Base-by-base conservation (phyloP, 129 eudicot genomes). In the Gnaphalium uliginosum region DNA sequence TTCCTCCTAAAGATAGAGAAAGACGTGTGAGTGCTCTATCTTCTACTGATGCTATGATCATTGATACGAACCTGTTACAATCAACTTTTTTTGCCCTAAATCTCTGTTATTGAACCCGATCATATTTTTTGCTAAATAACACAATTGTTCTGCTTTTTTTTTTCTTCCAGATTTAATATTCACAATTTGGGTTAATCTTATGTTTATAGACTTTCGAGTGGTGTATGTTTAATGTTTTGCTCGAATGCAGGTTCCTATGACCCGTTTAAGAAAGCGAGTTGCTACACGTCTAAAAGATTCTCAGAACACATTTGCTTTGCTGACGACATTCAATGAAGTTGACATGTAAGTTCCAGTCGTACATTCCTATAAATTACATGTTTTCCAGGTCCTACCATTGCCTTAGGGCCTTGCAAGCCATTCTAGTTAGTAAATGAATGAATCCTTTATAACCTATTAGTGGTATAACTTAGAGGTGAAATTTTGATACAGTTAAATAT, bases 321-420 rank as follows among this genome's bases (percentile, higher is more conserved):
- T 93, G 87, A 93, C 98, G 2, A 93, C 98, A 69, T 93, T 93
- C 64, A 93, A 93, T 78, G 98, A 93, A 93, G 98, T 93, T 71
- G 98, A 93, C 58, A 93, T 93, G 98, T 87, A 77, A 81, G 90
- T 89, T 83, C 33, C 33, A 19, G 15, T 19, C 39, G 24, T 10
- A 25, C 48, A 60, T 61, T 6, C 10, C 43, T 70, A 33, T 27
- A n/a, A 22, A 19, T 21, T 70, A 50, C 51, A 25, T 8, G 21
- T 43, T 76, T 76, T 68, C n/a, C 3, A 54, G 71, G 70, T 29
- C 58, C 6, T 59, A 71, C 27, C 72, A 13, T 78, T 66, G 21
- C 27, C 22, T 10, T 7, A 27, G 69, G 15, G 15, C 21, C 30
- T 48, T 43, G 19, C 71, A 29, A 66, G 32, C 22, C 53, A 6